Conservation (phyloP, 2,329 filamentous ascomycete species). For the Aureobasidium lini region DNA sequence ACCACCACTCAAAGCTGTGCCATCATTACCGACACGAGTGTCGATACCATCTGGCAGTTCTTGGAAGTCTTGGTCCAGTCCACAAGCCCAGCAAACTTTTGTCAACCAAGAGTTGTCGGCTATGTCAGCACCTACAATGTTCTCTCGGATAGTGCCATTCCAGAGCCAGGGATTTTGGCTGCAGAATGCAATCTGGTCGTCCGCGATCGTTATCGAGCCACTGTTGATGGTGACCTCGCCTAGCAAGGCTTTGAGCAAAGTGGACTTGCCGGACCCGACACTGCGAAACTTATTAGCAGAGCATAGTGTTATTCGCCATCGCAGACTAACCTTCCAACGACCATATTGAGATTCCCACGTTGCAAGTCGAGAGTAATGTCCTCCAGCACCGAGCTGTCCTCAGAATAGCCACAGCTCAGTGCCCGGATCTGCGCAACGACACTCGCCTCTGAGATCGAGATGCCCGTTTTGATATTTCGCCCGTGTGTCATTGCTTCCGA, state of each 20-base stretch:
- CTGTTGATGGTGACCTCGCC: constrained; percentile 14
- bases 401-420: constrained; percentile 13
- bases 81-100: constrained; percentile 64
- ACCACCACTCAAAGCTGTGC: constrained; percentile 75
- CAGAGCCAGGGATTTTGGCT: constrained; percentile 58
- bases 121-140: constrained; percentile 70
- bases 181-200: constrained; percentile 16
- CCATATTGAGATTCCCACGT: constrained; percentile 17
- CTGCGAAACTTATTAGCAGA: neutral
- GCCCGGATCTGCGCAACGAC: neutral
- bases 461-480: neutral
- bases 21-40: constrained; percentile 78
- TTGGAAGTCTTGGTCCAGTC: constrained; percentile 65
- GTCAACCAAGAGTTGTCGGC: constrained; percentile 61
- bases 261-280: constrained; percentile 20
- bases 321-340: constrained; percentile 16
- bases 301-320: neutral
- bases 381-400: constrained; percentile 7
- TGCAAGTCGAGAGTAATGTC: constrained; percentile 13
- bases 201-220: constrained; percentile 11
- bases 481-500: neutral
- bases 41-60: constrained; percentile 69
- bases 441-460: neutral
- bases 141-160: constrained; percentile 69
- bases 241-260: constrained; percentile 16